Conservation (phyloP, 2,329 filamentous ascomycete genomes). For the Ramichloridium luteum region DNA sequence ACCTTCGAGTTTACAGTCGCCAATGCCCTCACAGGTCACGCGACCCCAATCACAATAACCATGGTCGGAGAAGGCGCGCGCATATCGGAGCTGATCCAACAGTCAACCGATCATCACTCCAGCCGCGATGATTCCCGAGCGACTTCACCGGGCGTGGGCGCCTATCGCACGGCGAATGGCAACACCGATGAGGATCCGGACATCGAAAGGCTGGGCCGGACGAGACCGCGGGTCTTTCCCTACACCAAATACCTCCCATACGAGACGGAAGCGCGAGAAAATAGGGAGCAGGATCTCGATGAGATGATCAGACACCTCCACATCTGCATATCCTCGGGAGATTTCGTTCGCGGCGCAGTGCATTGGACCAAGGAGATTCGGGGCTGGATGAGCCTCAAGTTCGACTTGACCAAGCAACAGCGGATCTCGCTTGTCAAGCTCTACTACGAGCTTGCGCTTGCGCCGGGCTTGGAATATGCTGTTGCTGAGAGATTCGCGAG, state of each 20-base stretch:
- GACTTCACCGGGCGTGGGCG: slow-evolving; percentile 63
- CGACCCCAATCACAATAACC: slow-evolving; percentile 8
- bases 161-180: slow-evolving; percentile 27
- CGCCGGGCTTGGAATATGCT: slow-evolving; percentile 72
- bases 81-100: slow-evolving; percentile 31
- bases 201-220: slow-evolving; percentile 52
- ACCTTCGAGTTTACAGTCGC: slow-evolving; percentile 2
- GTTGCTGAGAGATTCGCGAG: slow-evolving; percentile 84
- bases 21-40: slow-evolving; percentile 12
- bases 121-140: slow-evolving; percentile 67
- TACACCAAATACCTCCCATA: slow-evolving; percentile 90
- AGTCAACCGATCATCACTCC: slow-evolving; percentile 27
- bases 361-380: slow-evolving; percentile 96
- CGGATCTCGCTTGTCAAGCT: slow-evolving; percentile 75
- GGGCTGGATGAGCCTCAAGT: slow-evolving; percentile 92
- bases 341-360: slow-evolving; percentile 83
- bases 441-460: slow-evolving; percentile 86
- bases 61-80: slow-evolving; percentile 18
- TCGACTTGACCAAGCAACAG: slow-evolving; percentile 79
- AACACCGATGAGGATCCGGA: slow-evolving; percentile 30
- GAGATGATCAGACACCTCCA: slow-evolving; percentile 92
- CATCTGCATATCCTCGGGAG: slow-evolving; percentile 78
- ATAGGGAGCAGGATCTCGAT: slow-evolving; percentile 65
- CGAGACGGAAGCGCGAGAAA: slow-evolving; percentile 63
- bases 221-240: slow-evolving; percentile 72